A percentile compares a stretch with the other conserved stretches of the same genome.
These are phyloP conservation scores for Lophiotrema nucula DNA, from an alignment of 495 filamentous ascomycete genomes.

Conservation along the genomic window DNA sequence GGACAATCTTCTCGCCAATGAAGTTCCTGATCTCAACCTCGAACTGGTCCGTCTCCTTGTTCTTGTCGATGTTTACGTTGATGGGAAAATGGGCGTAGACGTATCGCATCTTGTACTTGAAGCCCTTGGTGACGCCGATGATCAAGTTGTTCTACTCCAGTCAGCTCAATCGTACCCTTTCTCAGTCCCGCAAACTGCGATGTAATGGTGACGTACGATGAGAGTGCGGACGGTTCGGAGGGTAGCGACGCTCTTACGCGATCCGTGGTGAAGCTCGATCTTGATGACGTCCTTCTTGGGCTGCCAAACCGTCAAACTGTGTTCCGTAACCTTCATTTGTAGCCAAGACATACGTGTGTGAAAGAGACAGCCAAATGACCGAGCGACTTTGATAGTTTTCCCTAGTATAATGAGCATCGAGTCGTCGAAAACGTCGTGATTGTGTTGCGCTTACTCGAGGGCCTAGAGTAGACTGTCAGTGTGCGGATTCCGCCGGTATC, in stretches of 20 bases:
- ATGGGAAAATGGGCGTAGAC: constrained; percentile 99
- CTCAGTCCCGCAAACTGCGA: not conserved
- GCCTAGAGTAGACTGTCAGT: constrained; percentile 16
- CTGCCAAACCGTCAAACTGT: constrained; percentile 76
- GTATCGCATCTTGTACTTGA: constrained; percentile 99
- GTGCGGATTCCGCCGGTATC: no score
- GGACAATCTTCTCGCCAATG: constrained; percentile 99
- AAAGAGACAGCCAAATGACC: constrained; percentile 95
- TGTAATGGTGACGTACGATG: constrained; percentile 51
- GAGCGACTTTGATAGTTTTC: constrained; percentile 93
- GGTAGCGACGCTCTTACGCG: constrained; percentile 94
- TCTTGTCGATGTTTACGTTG: constrained; percentile 99
- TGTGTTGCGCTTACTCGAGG: constrained; percentile 27
- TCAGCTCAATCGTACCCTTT: no score
- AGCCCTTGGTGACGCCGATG: constrained; percentile 95
- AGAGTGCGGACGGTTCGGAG: constrained; percentile 95
- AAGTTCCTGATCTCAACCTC: constrained; percentile 99
- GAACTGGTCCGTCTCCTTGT: constrained; percentile 77
- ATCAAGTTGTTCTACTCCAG: constrained; percentile 74
- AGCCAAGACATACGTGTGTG: constrained; percentile 40
- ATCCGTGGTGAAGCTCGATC: constrained; percentile 96
- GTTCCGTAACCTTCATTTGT: not conserved
- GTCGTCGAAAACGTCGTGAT: not conserved
- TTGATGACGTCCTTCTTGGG: constrained; percentile 78
- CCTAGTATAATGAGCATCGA: constrained; percentile 41